Percentiles rank a stretch among this genome's conserved stretches.
phyloP scores from a whole-genome alignment of 345 rosid species.

The Firmiana major region DNA sequence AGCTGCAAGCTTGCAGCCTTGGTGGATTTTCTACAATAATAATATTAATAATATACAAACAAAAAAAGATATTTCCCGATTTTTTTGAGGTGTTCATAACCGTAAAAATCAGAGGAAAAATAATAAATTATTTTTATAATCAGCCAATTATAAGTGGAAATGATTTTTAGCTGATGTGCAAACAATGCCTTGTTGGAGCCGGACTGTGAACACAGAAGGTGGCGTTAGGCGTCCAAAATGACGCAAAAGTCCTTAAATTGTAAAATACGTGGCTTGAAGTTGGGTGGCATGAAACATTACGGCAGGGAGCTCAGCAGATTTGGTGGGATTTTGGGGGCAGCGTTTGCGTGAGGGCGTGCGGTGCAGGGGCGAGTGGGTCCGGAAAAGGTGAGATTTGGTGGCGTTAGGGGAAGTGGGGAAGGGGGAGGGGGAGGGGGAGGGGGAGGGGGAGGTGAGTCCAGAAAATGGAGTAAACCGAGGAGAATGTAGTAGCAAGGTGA shows the following conservation, averaged over 20 bases:
- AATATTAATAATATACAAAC: too few species aligned
- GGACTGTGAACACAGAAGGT: too few species aligned
- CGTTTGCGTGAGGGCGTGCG: neutral
- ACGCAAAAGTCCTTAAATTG: neutral
- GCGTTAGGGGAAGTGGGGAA: neutral
- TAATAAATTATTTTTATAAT: neutral
- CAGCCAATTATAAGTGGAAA: neutral
- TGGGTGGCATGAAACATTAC: neutral
- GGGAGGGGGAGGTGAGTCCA: neutral
- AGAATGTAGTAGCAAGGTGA: slow-evolving; percentile 16
- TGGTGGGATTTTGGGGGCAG: neutral
- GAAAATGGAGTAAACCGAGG: slow-evolving; percentile 10
- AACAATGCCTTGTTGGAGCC: too few species aligned
- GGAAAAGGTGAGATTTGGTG: neutral
- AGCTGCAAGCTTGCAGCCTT: neutral
- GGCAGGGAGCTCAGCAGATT: neutral
- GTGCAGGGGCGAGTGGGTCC: neutral
- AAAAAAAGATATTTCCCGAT: too few species aligned
- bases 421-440: too few species aligned
- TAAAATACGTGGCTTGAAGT: neutral
- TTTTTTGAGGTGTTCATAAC: too few species aligned
- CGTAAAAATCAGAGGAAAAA: too few species aligned
- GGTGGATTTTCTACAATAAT: neutral
- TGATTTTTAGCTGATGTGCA: neutral
- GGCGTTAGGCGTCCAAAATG: too few species aligned